These are phyloP conservation scores for Coniochaeta prunicola DNA, from an alignment of 2,329 filamentous ascomycete genomes.

Conservation along the genomic window DNA sequence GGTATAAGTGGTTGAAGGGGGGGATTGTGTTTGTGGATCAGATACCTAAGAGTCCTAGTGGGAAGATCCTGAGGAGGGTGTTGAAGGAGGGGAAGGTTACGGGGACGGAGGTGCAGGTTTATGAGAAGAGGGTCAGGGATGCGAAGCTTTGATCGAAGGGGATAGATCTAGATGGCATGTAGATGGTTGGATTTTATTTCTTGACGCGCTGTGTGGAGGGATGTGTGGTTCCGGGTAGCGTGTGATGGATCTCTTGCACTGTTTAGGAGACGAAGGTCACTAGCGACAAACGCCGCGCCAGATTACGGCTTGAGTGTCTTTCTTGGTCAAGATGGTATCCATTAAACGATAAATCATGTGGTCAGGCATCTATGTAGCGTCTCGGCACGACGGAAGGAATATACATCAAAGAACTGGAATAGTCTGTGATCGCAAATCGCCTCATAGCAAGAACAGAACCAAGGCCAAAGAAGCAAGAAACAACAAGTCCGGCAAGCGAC, in stretches of 20 bases:
- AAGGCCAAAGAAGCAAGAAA: background rate
- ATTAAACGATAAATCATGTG: background rate
- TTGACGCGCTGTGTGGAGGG: too few species aligned
- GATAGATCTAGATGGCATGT: background rate
- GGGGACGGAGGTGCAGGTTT: constrained; percentile 30
- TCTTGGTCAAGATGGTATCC: too few species aligned
- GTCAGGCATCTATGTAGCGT: background rate
- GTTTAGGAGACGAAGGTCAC: too few species aligned
- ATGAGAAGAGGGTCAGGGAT: constrained; percentile 47
- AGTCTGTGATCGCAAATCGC: background rate
- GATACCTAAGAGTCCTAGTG: constrained; percentile 61
- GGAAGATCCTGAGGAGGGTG: constrained; percentile 35
- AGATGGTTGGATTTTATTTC: background rate
- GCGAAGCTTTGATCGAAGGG: constrained; percentile 36
- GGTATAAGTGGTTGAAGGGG: constrained; percentile 60
- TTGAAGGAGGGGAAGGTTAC: constrained; percentile 25
- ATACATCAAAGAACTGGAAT: background rate
- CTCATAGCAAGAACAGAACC: background rate
- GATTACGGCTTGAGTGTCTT: too few species aligned
- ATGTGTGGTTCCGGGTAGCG: background rate
- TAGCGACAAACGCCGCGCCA: too few species aligned
- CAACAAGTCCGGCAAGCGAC: background rate
- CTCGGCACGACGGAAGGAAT: background rate
- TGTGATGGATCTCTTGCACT: too few species aligned
- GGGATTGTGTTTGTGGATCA: constrained; percentile 59